phyloP scores from a whole-genome alignment of 2,329 filamentous ascomycete genomes.

The Aspergillus caelatus region DNA sequence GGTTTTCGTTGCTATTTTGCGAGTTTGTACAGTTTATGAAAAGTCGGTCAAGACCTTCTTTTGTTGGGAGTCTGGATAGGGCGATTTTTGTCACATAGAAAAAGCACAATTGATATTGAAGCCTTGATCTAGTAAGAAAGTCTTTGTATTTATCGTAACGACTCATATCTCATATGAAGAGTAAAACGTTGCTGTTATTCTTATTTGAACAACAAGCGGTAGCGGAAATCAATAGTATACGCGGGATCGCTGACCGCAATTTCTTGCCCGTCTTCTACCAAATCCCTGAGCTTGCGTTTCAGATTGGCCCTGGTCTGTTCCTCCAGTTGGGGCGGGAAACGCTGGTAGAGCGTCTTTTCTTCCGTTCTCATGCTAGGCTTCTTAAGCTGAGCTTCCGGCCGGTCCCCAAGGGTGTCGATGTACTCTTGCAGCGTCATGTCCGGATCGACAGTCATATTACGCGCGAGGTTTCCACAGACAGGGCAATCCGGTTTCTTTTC shows the following conservation, averaged over 20 bases:
- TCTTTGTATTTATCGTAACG: constrained; percentile 17
- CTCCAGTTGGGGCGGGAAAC: constrained; percentile 77
- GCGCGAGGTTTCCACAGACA: constrained; percentile 83
- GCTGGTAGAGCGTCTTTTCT: constrained; percentile 87
- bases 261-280: constrained; percentile 82
- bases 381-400: constrained; percentile 90
- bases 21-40: constrained; percentile 38
- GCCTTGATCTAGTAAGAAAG: constrained; percentile 14
- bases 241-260: constrained; percentile 92
- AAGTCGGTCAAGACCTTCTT: constrained; percentile 36
- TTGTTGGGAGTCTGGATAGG: constrained; percentile 36
- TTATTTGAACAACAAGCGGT: constrained; percentile 54
- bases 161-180: constrained; percentile 15
- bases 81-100: constrained; percentile 29
- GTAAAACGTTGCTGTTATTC: constrained; percentile 16
- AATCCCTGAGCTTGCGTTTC: constrained; percentile 71
- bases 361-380: constrained; percentile 83
- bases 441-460: constrained; percentile 72
- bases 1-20: constrained; percentile 30
- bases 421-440: constrained; percentile 78
- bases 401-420: constrained; percentile 77
- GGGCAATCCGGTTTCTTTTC: constrained; percentile 94
- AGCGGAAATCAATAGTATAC: constrained; percentile 73
- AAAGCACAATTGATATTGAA: constrained; percentile 30
- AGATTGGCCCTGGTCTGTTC: constrained; percentile 84